Conservation (phyloP, 129 eudicot species). For the Pittosporum tobira region DNA sequence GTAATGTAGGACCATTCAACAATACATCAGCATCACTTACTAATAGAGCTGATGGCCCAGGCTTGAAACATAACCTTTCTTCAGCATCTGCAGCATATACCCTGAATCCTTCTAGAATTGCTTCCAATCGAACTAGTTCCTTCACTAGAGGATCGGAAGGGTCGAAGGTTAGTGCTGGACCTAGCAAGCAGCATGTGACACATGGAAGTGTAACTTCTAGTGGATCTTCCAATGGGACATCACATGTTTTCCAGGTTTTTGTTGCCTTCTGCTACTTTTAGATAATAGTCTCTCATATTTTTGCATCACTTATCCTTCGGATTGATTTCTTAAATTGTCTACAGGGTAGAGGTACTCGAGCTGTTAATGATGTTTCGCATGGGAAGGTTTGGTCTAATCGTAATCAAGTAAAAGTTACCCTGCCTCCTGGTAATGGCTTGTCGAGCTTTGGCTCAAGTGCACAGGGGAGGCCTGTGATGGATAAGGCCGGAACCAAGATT, state of each 20-base stretch:
- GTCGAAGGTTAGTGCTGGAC: conserved; percentile 33
- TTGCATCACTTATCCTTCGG: background rate
- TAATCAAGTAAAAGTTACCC: conserved; percentile 32
- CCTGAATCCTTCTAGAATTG: conserved; percentile 21
- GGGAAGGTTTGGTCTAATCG: conserved; percentile 43
- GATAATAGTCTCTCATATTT: background rate
- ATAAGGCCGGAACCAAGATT: conserved; percentile 41
- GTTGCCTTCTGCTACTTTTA: background rate
- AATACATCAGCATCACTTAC: conserved; percentile 26
- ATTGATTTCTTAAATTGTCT: conserved; percentile 7
- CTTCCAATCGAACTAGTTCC: conserved; percentile 36
- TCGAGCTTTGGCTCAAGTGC: conserved; percentile 35
- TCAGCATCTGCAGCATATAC: conserved; percentile 37
- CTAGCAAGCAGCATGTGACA: conserved; percentile 35
- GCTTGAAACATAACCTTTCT: conserved; percentile 27
- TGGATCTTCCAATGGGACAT: conserved; percentile 31
- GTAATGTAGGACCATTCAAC: conserved; percentile 25
- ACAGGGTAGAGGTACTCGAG: conserved; percentile 53
- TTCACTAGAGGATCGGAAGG: conserved; percentile 39
- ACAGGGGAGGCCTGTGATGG: conserved; percentile 22
- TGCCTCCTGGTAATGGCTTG: conserved; percentile 39
- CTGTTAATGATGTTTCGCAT: conserved; percentile 26
- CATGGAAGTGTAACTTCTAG: conserved; percentile 28
- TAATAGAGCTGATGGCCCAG: conserved; percentile 30
- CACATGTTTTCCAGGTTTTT: conserved; percentile 47